Percentiles rank a stretch among this genome's conserved stretches.
Evolutionary conservation across 164 flowering plant species (phyloP).

Genomic region (Vitis labrusca): DNA sequence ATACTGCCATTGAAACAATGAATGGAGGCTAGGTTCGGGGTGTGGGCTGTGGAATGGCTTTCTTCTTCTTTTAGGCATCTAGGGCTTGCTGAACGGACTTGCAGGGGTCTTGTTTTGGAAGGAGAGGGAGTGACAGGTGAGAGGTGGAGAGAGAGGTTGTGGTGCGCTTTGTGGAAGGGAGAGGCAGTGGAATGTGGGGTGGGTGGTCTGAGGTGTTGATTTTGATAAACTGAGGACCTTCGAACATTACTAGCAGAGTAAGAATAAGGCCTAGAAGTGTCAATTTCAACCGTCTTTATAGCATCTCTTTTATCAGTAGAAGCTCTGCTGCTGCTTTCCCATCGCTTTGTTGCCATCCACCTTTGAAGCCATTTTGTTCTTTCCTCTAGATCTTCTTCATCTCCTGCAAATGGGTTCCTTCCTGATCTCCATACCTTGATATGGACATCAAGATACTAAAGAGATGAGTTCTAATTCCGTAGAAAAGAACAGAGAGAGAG

Average conservation of each 20-base stretch:
- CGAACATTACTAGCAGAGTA: slow-evolving; percentile 22
- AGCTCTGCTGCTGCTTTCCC: slow-evolving; percentile 51
- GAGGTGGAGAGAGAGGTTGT: slow-evolving; percentile 6
- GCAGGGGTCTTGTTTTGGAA: slow-evolving; percentile 17
- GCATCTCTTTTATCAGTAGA: slow-evolving; percentile 49
- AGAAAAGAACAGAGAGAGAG: background rate
- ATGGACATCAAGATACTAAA: background rate
- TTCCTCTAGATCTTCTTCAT: slow-evolving; percentile 47
- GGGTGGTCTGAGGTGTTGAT: slow-evolving; percentile 6
- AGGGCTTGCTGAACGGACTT: slow-evolving; percentile 39
- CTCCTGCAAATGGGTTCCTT: slow-evolving; percentile 36
- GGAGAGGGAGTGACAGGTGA: slow-evolving; percentile 30
- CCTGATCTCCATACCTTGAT: slow-evolving; percentile 47
- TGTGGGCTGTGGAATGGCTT: slow-evolving; percentile 22
- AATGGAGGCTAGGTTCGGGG: slow-evolving; percentile 21
- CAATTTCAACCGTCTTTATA: slow-evolving; percentile 63
- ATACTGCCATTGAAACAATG: background rate
- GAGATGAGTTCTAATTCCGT: background rate
- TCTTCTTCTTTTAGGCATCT: slow-evolving; percentile 27
- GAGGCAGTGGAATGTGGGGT: slow-evolving; percentile 11
- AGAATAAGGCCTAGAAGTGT: slow-evolving; percentile 47
- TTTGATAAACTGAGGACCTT: slow-evolving; percentile 10
- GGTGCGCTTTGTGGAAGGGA: slow-evolving; percentile 12
- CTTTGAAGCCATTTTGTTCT: slow-evolving; percentile 57
- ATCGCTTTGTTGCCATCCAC: slow-evolving; percentile 65